Evolutionary conservation across 2,329 filamentous ascomycete species (phyloP).

Genomic region (Botryosphaeria dothidea): DNA sequence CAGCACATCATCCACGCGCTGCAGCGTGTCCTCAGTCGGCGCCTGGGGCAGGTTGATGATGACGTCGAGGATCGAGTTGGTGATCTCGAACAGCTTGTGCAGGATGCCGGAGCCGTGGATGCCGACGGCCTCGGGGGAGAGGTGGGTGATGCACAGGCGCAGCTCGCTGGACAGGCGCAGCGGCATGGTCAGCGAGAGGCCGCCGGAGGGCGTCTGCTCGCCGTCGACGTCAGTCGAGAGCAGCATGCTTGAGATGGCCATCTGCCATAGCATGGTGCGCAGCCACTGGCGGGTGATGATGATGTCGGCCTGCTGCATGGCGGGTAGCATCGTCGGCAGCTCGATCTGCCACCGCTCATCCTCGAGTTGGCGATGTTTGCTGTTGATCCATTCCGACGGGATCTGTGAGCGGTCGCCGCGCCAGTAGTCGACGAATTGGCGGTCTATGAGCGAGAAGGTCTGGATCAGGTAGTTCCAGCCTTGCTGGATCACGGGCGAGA

Average conservation of each 20-base stretch:
- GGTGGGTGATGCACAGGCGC: constrained; percentile 43
- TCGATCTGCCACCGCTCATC: constrained; percentile 40
- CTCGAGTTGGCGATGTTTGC: constrained; percentile 47
- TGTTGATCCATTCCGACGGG: constrained; percentile 46
- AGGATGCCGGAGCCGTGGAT: constrained; percentile 59
- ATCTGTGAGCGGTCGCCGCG: constrained; percentile 40
- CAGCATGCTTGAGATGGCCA: constrained; percentile 51
- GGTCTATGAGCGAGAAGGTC: constrained; percentile 47
- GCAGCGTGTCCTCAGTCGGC: constrained; percentile 47
- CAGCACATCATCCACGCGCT: constrained; percentile 56
- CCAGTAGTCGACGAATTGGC: constrained; percentile 48
- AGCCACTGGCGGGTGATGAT: constrained; percentile 54
- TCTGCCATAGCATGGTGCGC: constrained; percentile 50
- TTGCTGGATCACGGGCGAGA: constrained; percentile 42
- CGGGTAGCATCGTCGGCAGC: constrained; percentile 33
- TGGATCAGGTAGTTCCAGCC: constrained; percentile 49
- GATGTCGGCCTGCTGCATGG: constrained; percentile 52
- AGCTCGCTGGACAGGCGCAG: constrained; percentile 47
- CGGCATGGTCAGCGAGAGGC: constrained; percentile 47
- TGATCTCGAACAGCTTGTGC: constrained; percentile 62
- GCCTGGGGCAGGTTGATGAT: constrained; percentile 53
- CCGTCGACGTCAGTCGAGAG: constrained; percentile 25
- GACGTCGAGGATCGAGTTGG: constrained; percentile 61
- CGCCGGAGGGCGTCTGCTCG: not conserved
- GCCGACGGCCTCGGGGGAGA: constrained; percentile 50